phyloP scores from a whole-genome alignment of 805 yeast genomes.

The Metschnikowia reukaufii region DNA sequence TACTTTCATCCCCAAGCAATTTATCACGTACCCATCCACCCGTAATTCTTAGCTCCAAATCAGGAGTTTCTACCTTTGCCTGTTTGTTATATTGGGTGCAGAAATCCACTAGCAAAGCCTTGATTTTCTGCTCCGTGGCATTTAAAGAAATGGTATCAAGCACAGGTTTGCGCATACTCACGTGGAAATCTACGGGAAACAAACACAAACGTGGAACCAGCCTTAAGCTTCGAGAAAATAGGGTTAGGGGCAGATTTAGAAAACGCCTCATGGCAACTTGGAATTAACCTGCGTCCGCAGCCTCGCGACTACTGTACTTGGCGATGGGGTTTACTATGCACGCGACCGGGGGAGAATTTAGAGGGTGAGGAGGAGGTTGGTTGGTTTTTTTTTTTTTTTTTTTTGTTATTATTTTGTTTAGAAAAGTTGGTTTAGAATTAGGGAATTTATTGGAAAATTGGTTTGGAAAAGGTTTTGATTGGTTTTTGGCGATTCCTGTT shows the following conservation, averaged over 20 bases:
- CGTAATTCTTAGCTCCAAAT: conserved; percentile 69
- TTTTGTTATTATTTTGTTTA: too few species aligned
- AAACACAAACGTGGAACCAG: background rate
- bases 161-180: conserved; percentile 2
- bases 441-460: too few species aligned
- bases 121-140: conserved; percentile 44
- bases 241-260: background rate
- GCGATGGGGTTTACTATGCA: too few species aligned
- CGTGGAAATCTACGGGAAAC: background rate
- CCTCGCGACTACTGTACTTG: background rate
- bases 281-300: background rate
- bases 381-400: too few species aligned
- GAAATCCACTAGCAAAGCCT: conserved; percentile 41
- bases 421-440: too few species aligned
- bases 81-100: conserved; percentile 35
- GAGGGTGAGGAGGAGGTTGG: too few species aligned
- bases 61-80: conserved; percentile 14
- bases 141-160: conserved; percentile 29
- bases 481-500: too few species aligned
- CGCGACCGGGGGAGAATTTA: too few species aligned
- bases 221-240: background rate
- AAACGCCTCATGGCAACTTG: background rate
- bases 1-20: conserved; percentile 71
- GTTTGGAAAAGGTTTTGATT: too few species aligned
- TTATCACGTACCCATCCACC: conserved; percentile 99